Evolutionary conservation across 2,329 filamentous ascomycete species (phyloP).

Genomic region (Ophiostoma populinum): DNA sequence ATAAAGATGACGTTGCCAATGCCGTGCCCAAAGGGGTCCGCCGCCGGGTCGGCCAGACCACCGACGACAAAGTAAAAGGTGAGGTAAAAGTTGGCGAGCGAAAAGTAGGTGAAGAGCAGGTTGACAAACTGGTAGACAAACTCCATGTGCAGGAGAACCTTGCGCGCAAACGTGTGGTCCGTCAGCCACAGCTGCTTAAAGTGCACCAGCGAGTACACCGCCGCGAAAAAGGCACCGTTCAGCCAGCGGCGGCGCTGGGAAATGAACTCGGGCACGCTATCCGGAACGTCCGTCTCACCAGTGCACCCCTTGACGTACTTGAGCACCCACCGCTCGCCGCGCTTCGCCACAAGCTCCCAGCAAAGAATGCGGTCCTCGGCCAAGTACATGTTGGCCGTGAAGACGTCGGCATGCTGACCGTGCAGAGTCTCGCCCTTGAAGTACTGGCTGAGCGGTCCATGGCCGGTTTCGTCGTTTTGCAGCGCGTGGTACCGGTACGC

Average conservation of each 20-base stretch:
- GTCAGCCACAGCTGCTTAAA: slow-evolving; percentile 86
- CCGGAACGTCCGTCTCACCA: slow-evolving; percentile 96
- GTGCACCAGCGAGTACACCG: slow-evolving; percentile 91
- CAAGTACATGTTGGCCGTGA: slow-evolving; percentile 79
- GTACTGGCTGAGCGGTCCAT: slow-evolving; percentile 90
- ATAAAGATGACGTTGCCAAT: slow-evolving; percentile 75
- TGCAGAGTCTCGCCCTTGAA: slow-evolving; percentile 98
- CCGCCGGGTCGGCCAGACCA: slow-evolving; percentile 56
- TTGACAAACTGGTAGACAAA: slow-evolving; percentile 90
- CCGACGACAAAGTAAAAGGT: slow-evolving; percentile 97
- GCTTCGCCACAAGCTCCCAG: slow-evolving; percentile 91
- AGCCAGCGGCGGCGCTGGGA: slow-evolving; percentile 93
- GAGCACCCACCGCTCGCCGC: slow-evolving; percentile 86
- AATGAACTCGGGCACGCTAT: slow-evolving; percentile 89
- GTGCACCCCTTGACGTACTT: slow-evolving; percentile 96
- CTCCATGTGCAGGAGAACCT: slow-evolving; percentile 83
- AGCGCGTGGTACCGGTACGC: slow-evolving; percentile 92
- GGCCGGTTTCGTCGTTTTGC: slow-evolving; percentile 90
- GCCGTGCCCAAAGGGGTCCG: slow-evolving; percentile 84
- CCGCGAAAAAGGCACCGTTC: slow-evolving; percentile 96
- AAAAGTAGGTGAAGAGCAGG: slow-evolving; percentile 93
- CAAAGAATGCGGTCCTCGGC: slow-evolving; percentile 81
- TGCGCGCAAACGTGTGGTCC: slow-evolving; percentile 77
- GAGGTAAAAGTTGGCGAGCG: slow-evolving; percentile 95
- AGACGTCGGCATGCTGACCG: slow-evolving; percentile 57